A percentile compares a stretch with the other conserved stretches of the same genome.
These are phyloP conservation scores for Tetrapisispora iriomotensis DNA, from an alignment of 805 yeast species.

Conservation along the genomic window DNA sequence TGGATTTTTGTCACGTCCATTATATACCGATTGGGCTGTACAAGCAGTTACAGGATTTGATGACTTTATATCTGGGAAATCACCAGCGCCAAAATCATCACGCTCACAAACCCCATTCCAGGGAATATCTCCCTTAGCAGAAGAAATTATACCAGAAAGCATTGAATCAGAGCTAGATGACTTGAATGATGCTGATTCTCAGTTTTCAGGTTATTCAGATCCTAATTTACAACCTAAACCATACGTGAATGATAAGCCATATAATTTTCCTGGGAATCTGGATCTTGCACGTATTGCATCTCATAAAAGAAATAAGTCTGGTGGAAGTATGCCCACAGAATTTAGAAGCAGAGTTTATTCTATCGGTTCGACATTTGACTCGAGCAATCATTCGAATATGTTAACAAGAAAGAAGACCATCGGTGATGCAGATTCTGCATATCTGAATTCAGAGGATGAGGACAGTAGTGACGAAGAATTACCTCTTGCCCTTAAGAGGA, in stretches of 20 bases:
- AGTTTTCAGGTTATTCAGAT: not conserved
- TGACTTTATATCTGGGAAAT: constrained; percentile 3
- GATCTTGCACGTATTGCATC: constrained; percentile 26
- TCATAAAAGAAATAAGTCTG: constrained; percentile 10
- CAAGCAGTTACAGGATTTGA: constrained; percentile 33
- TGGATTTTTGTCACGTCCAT: constrained; percentile 41
- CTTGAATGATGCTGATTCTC: not conserved
- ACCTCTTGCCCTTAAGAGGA: constrained; percentile 33
- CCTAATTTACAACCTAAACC: constrained; percentile 5
- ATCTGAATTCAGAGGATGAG: constrained; percentile 11
- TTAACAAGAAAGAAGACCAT: constrained; percentile 15
- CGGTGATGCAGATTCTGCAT: constrained; percentile 3
- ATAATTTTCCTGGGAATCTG: constrained; percentile 4
- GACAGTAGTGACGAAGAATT: constrained; percentile 25
- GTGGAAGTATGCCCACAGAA: constrained; percentile 18
- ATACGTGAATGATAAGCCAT: constrained; percentile 2
- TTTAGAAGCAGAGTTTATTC: constrained; percentile 32
- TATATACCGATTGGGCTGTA: constrained; percentile 35
- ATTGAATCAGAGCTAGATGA: not conserved
- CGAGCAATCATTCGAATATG: not conserved
- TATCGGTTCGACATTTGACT: constrained; percentile 21
- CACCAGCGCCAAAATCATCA: not conserved
- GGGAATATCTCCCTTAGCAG: constrained; percentile 7
- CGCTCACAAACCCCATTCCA: constrained; percentile 4
- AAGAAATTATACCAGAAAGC: constrained; percentile 7